Conservation (phyloP, 331 rosid genomes). For the Quercus tomentella region DNA sequence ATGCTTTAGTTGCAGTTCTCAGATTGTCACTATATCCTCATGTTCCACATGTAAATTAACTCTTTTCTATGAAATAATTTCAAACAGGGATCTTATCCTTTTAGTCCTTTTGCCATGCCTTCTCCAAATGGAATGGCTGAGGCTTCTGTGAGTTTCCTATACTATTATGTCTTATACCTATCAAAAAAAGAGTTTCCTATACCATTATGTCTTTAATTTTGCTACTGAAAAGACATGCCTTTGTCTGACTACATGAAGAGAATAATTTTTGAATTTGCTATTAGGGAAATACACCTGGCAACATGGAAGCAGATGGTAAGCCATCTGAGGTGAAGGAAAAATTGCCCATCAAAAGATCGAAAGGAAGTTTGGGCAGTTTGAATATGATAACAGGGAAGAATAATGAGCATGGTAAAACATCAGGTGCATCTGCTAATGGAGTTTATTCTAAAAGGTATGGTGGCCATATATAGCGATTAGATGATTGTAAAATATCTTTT, state of each 20-base stretch:
- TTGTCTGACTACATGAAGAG: constrained; percentile 19
- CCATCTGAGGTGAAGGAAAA: constrained; percentile 89
- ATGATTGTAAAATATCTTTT: background rate
- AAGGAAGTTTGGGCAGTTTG: constrained; percentile 97
- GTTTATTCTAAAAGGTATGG: constrained; percentile 81
- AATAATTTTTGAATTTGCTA: constrained; percentile 33
- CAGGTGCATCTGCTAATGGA: constrained; percentile 80
- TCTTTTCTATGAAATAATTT: constrained; percentile 17
- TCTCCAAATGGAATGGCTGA: constrained; percentile 90
- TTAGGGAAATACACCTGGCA: constrained; percentile 84
- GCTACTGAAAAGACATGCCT: constrained; percentile 7
- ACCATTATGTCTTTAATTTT: constrained; percentile 10
- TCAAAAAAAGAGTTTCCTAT: constrained; percentile 22
- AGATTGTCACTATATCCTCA: constrained; percentile 21
- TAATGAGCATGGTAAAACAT: constrained; percentile 66
- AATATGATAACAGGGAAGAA: constrained; percentile 96
- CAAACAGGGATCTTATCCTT: constrained; percentile 91
- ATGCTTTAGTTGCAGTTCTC: constrained; percentile 19
- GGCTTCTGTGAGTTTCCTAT: constrained; percentile 68
- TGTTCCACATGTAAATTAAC: constrained; percentile 13
- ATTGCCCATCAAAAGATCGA: constrained; percentile 92
- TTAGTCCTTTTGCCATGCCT: constrained; percentile 90
- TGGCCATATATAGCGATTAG: constrained; percentile 13
- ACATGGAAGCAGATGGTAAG: constrained; percentile 78
- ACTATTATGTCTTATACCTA: background rate